These are phyloP conservation scores for Amesomyces nigricolor DNA, from an alignment of 2,329 filamentous ascomycete species.

Conservation along the genomic window DNA sequence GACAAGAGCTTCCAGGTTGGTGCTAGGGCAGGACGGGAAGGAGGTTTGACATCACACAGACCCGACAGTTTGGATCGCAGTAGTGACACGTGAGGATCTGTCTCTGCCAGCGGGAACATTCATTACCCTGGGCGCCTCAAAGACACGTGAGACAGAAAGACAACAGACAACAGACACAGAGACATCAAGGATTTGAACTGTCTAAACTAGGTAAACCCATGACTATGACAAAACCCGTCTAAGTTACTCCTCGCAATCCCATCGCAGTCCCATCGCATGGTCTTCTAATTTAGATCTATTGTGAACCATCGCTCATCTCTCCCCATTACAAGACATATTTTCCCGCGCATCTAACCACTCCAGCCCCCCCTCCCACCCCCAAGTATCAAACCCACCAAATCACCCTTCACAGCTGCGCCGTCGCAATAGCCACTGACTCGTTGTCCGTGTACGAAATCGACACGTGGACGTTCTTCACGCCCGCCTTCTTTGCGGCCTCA, in stretches of 20 bases:
- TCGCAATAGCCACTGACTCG: slow-evolving; percentile 91
- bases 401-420: slow-evolving; percentile 58
- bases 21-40: too few relatives aligned
- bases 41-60: too few relatives aligned
- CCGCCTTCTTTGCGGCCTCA: slow-evolving; percentile 74
- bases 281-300: neutral
- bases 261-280: neutral
- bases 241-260: neutral
- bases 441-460: slow-evolving; percentile 94
- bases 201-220: too few relatives aligned
- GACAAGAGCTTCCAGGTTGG: too few relatives aligned
- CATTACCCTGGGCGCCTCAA: too few relatives aligned
- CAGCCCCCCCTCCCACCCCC: neutral
- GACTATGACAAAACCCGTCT: neutral
- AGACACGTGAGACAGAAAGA: too few relatives aligned
- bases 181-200: too few relatives aligned
- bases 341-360: neutral
- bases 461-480: slow-evolving; percentile 82
- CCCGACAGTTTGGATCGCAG: too few relatives aligned
- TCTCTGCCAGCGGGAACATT: neutral
- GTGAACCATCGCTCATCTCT: too few relatives aligned
- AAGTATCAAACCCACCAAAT: neutral
- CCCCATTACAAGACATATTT: too few relatives aligned
- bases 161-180: too few relatives aligned
- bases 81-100: too few relatives aligned